Evolutionary conservation across 2,329 filamentous ascomycete genomes (phyloP).

Genomic region (Pseudofabraea citricarpa): DNA sequence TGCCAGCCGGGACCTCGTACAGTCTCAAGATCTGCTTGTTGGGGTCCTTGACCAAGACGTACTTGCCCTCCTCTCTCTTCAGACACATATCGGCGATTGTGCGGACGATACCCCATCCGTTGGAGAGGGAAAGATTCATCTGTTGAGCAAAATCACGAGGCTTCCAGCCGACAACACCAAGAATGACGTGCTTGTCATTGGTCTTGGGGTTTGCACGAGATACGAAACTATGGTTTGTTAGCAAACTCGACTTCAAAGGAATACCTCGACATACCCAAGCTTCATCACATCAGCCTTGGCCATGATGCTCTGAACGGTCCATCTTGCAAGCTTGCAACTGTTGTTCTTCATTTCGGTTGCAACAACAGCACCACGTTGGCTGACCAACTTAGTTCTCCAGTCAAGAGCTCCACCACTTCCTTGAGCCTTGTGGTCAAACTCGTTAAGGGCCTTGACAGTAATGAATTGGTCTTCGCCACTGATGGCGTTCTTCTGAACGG

Average conservation of each 20-base stretch:
- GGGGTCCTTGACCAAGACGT: slow-evolving; percentile 81
- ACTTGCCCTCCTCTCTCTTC: slow-evolving; percentile 74
- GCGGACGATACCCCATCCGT: slow-evolving; percentile 98
- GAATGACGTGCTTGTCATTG: slow-evolving; percentile 89
- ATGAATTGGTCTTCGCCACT: slow-evolving; percentile 88
- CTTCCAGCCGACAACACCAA: slow-evolving; percentile 97
- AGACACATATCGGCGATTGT: slow-evolving; percentile 95
- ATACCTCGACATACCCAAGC: slow-evolving; percentile 77
- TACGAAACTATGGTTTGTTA: slow-evolving; percentile 67
- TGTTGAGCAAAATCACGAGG: slow-evolving; percentile 93
- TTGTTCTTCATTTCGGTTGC: slow-evolving; percentile 99
- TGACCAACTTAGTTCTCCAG: slow-evolving; percentile 92
- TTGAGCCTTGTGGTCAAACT: slow-evolving; percentile 97
- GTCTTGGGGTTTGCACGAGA: slow-evolving; percentile 89
- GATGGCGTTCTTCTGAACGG: slow-evolving; percentile 91
- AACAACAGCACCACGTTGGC: slow-evolving; percentile 92
- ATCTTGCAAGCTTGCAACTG: slow-evolving; percentile 95
- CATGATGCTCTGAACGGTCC: slow-evolving; percentile 95
- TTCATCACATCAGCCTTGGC: slow-evolving; percentile 99
- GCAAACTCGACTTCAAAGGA: no score
- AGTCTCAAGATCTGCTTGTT: slow-evolving; percentile 94
- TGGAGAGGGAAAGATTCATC: slow-evolving; percentile 96
- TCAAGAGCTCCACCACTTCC: slow-evolving; percentile 92
- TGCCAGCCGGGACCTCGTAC: slow-evolving; percentile 83
- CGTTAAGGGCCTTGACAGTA: slow-evolving; percentile 93